phyloP scores from a whole-genome alignment of 116 monocot genomes.

The Cymodocea nodosa region DNA sequence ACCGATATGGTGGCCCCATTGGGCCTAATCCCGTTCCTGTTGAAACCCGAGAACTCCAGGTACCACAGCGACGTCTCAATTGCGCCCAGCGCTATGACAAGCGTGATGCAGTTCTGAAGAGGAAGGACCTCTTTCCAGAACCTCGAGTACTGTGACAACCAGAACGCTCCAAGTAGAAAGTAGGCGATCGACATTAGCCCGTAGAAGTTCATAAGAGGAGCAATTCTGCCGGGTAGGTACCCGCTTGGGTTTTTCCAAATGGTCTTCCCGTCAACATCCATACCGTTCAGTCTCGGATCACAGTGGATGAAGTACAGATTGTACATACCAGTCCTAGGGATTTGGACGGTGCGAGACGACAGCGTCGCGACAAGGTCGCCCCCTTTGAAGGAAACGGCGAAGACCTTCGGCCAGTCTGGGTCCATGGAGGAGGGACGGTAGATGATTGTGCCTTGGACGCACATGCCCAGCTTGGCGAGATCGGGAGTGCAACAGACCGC shows the following conservation, averaged over 20 bases:
- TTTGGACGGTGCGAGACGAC: slow-evolving; percentile 43
- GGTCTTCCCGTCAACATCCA: slow-evolving; percentile 67
- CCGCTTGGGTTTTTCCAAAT: slow-evolving; percentile 85
- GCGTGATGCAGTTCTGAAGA: slow-evolving; percentile 79
- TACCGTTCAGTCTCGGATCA: slow-evolving; percentile 44
- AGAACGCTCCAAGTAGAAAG: slow-evolving; percentile 66
- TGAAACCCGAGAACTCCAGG: slow-evolving; percentile 79
- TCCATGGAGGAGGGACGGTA: slow-evolving; percentile 48
- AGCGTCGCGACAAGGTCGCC: slow-evolving; percentile 37
- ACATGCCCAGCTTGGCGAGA: slow-evolving; percentile 72
- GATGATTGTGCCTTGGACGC: slow-evolving; percentile 52
- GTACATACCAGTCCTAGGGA: slow-evolving; percentile 86
- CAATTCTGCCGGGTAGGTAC: slow-evolving; percentile 86
- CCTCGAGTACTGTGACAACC: slow-evolving; percentile 90
- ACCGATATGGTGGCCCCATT: slow-evolving; percentile 73
- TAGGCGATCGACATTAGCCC: slow-evolving; percentile 72
- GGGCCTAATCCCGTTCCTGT: slow-evolving; percentile 60
- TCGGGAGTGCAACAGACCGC: slow-evolving; percentile 89
- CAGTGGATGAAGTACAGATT: slow-evolving; percentile 87
- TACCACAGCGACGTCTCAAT: slow-evolving; percentile 86
- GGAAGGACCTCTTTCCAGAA: slow-evolving; percentile 90
- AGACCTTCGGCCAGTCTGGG: slow-evolving; percentile 60
- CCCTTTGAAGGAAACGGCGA: slow-evolving; percentile 44
- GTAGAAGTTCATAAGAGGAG: slow-evolving; percentile 87
- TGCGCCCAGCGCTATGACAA: slow-evolving; percentile 77